Percentiles rank a stretch among this genome's conserved stretches.
Conservation (phyloP, 139 green algal species). For the Chlamydomonas urium region DNA sequence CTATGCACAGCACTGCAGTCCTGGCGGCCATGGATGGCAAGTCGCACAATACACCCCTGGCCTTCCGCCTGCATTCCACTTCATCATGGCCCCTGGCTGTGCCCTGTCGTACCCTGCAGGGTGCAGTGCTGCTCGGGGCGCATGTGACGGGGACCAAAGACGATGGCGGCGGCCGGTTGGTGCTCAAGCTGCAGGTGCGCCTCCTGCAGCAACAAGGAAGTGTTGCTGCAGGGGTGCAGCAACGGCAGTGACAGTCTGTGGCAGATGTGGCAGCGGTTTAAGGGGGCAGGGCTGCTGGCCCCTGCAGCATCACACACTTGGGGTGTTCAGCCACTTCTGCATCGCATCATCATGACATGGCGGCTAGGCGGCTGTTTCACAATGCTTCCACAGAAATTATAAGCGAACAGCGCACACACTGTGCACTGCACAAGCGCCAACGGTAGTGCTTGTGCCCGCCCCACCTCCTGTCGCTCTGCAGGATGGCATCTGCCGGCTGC, state of each 20-base stretch:
- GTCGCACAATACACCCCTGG: neutral
- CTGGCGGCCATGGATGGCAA: neutral
- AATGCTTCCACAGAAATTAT: neutral
- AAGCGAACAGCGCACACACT: neutral
- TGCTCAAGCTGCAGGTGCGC: conserved; percentile 21
- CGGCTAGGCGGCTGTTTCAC: neutral
- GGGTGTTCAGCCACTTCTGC: neutral
- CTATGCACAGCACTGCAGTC: neutral
- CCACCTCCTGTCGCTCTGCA: too few relatives aligned
- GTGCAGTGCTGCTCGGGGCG: conserved; percentile 19
- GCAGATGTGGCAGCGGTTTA: conserved; percentile 1
- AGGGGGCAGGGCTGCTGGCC: neutral
- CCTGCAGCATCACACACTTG: neutral
- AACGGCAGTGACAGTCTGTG: neutral
- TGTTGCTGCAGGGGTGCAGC: neutral
- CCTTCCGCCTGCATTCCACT: neutral
- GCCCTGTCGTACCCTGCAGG: conserved; percentile 23
- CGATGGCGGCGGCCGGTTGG: conserved; percentile 8
- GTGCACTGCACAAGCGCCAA: too few relatives aligned
- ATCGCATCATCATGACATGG: neutral
- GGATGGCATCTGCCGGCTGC: conserved; percentile 43
- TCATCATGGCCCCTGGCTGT: neutral
- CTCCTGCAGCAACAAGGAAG: neutral
- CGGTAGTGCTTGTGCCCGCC: too few relatives aligned
- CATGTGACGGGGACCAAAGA: neutral